Conservation (phyloP, 805 yeast species). For the Priceomyces carsonii region DNA sequence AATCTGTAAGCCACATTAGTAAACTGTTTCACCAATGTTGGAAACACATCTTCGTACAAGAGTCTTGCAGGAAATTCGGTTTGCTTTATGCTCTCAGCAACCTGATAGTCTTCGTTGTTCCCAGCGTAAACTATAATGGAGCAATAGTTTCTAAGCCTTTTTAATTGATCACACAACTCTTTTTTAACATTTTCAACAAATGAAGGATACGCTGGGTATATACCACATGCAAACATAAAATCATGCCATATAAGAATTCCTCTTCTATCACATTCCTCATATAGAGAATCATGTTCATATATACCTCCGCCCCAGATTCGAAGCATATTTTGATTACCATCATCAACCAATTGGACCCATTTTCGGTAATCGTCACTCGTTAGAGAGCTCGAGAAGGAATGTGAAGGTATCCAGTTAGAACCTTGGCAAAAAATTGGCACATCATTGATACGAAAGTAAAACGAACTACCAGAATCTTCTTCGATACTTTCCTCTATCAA, state of each 20-base stretch:
- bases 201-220: constrained; percentile 45
- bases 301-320: constrained; percentile 54
- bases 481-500: constrained; percentile 36
- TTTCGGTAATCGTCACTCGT: constrained; percentile 34
- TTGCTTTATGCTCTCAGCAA: constrained; percentile 29
- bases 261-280: constrained; percentile 42
- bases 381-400: constrained; percentile 35
- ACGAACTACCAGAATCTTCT: constrained; percentile 37
- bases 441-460: constrained; percentile 44
- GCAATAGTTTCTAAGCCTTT: constrained; percentile 41
- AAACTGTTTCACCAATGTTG: constrained; percentile 27
- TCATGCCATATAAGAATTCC: constrained; percentile 57
- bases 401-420: constrained; percentile 53
- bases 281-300: constrained; percentile 44
- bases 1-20: neutral
- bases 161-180: constrained; percentile 42
- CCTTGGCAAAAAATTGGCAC: constrained; percentile 41
- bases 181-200: constrained; percentile 33
- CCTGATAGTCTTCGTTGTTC: constrained; percentile 50
- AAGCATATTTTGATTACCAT: constrained; percentile 46
- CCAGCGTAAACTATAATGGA: constrained; percentile 44
- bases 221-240: constrained; percentile 60
- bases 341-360: constrained; percentile 34
- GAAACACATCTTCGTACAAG: constrained; percentile 41
- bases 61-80: constrained; percentile 45